Conservation (phyloP, 2,329 filamentous ascomycete genomes). For the Colletotrichum endophyticum region DNA sequence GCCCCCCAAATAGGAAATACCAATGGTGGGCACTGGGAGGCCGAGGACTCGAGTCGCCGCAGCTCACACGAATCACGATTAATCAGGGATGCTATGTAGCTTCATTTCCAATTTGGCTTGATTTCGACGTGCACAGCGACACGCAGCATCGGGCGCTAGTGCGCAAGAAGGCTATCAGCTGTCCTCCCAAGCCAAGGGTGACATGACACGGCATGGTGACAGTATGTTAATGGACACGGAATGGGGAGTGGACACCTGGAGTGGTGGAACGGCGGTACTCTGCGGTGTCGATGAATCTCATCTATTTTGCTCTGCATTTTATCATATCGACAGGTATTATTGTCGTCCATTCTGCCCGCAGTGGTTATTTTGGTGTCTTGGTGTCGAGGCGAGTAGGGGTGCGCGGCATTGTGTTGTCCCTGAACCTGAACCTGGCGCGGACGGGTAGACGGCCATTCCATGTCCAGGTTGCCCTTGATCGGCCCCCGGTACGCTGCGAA, state of each 20-base stretch:
- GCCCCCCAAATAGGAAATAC: not conserved
- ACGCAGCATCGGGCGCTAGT: not conserved
- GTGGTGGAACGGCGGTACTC: not conserved
- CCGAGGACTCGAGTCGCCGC: not conserved
- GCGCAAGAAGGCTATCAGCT: not conserved
- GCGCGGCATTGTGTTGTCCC: not conserved
- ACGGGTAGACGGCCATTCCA: not conserved
- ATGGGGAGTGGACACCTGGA: not conserved
- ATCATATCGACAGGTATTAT: not conserved
- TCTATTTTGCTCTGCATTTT: not conserved
- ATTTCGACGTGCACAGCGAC: not conserved
- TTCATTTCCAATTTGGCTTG: not conserved
- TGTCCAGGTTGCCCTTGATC: not conserved
- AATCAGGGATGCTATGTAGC: not conserved
- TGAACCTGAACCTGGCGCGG: not conserved
- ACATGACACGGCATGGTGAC: not conserved
- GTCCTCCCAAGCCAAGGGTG: not conserved
- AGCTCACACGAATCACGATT: not conserved
- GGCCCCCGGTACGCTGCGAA: not conserved
- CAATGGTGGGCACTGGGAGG: not conserved
- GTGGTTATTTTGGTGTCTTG: not conserved
- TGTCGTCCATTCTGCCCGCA: not conserved
- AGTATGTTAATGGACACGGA: not conserved
- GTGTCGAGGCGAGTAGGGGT: not conserved
- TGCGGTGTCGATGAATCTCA: not conserved